Base-by-base conservation (phyloP, 202 grass and related monocot genomes). In the Cymbopogon flexuosus region DNA sequence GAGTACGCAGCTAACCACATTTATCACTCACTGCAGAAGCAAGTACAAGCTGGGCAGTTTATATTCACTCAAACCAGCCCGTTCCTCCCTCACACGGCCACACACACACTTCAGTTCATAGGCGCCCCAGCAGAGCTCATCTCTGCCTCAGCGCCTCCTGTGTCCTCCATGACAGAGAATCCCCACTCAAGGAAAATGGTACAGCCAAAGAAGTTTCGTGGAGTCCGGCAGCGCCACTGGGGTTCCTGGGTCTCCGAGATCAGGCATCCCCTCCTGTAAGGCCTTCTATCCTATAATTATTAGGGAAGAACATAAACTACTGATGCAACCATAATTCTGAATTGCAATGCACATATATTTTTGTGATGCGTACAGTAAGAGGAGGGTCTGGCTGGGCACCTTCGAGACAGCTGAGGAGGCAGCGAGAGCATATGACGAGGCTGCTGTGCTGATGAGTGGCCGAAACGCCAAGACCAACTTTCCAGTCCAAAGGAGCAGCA, bases 161-260 rank as follows among this genome's bases (percentile, higher is more conserved):
- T 86, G 65, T 82, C 88, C 73, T 51, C 59, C 52, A 76, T 69
- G 62, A 69, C 39, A 64, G 86, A 76, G 74, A 62, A 88, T 76
- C 77, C 45, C 61, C 41, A 49, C 56, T 77, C 63, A 42, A 73
- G 43, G 47, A 77, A 76, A 77, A 99, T 99, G 96, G 89, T 96
- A 86, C 96, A 96, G 52, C 90, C 90, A 18, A 99, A 93, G 92
- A 99, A 99, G 93, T 99, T 96, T 35, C 89, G 96, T 83, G 96
- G 96, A 76, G 96, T 99, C 70, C 88, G 96, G 85, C 96, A 99
- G 84, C 96, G 96, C 77, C 92, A 99, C 80, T 99, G 96, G 96
- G 96, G 96, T 72, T 99, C 96, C 70, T 96, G 96, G 96, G 96
- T 99, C 83, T 99, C 96, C 2, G 93, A 99, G 90, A 99, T 99